phyloP scores from a whole-genome alignment of 2,329 filamentous ascomycete genomes.

The Cladophialophora psammophila region DNA sequence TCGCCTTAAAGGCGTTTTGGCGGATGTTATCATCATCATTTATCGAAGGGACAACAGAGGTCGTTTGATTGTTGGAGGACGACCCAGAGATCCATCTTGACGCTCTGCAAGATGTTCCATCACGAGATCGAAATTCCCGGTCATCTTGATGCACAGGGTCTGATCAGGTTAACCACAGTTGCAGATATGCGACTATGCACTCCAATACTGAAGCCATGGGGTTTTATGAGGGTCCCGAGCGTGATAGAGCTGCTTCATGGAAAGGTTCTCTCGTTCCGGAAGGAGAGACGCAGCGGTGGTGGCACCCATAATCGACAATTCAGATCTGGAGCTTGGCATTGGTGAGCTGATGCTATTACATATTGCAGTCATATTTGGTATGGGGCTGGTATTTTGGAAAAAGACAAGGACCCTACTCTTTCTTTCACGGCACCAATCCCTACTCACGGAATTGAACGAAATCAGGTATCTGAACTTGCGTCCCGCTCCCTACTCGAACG shows the following conservation, averaged over 20 bases:
- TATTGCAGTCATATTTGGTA: not conserved
- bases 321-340: not conserved
- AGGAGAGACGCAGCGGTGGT: not conserved
- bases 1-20: slow-evolving; percentile 7
- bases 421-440: not conserved
- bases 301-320: not conserved
- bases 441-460: not conserved
- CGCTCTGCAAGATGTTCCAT: slow-evolving; percentile 19
- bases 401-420: not conserved
- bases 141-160: not conserved
- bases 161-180: not conserved
- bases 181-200: slow-evolving; percentile 11
- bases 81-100: slow-evolving; percentile 9
- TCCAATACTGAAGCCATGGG: slow-evolving; percentile 1
- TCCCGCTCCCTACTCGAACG: too few relatives aligned
- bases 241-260: not conserved
- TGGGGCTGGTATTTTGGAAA: not conserved
- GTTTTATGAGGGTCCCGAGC: not conserved
- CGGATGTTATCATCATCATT: slow-evolving; percentile 1
- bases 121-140: not conserved
- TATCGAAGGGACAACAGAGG: slow-evolving; percentile 8
- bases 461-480: too few relatives aligned
- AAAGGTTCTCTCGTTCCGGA: not conserved
- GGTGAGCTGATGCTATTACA: not conserved
- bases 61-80: slow-evolving; percentile 13